phyloP scores from a whole-genome alignment of 2,329 filamentous ascomycete genomes.

The Dothistroma septosporum region DNA sequence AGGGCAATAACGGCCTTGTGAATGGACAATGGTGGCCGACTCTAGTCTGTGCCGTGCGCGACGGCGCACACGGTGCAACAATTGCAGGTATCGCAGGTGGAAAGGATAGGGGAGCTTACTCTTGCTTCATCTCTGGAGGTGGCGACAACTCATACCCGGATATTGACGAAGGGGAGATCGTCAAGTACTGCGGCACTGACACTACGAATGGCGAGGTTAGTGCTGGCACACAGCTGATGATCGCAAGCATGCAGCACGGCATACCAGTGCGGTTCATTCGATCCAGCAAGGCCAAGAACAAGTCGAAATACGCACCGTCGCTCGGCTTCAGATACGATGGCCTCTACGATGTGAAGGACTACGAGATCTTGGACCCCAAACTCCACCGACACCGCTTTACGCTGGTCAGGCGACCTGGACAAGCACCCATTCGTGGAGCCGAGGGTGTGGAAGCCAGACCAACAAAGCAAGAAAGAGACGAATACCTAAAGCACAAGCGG shows the following conservation, averaged over 20 bases:
- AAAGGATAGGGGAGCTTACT: slow-evolving; percentile 47
- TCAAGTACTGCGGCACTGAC: slow-evolving; percentile 53
- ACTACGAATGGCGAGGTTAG: slow-evolving; percentile 32
- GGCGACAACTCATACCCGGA: slow-evolving; percentile 41
- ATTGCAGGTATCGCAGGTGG: slow-evolving; percentile 53
- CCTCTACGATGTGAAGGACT: slow-evolving; percentile 47
- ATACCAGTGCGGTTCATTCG: slow-evolving; percentile 51
- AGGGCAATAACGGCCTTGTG: slow-evolving; percentile 41
- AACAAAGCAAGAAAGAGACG: slow-evolving; percentile 39
- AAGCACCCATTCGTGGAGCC: slow-evolving; percentile 46
- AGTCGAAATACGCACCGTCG: slow-evolving; percentile 43
- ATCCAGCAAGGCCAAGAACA: slow-evolving; percentile 40
- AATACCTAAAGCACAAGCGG: slow-evolving; percentile 24
- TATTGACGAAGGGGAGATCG: slow-evolving; percentile 46
- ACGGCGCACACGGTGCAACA: slow-evolving; percentile 51
- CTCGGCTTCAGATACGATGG: slow-evolving; percentile 57
- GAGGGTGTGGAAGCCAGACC: slow-evolving; percentile 41
- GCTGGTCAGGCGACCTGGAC: slow-evolving; percentile 42
- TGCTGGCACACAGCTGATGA: slow-evolving; percentile 42
- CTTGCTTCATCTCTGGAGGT: slow-evolving; percentile 51
- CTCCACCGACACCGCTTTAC: slow-evolving; percentile 48
- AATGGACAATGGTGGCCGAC: slow-evolving; percentile 54
- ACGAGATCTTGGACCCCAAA: slow-evolving; percentile 38
- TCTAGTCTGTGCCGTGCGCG: slow-evolving; percentile 49
- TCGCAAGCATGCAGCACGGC: slow-evolving; percentile 38